Evolutionary conservation across 2,329 filamentous ascomycete genomes (phyloP).

Genomic region (Penicillium decumbens): DNA sequence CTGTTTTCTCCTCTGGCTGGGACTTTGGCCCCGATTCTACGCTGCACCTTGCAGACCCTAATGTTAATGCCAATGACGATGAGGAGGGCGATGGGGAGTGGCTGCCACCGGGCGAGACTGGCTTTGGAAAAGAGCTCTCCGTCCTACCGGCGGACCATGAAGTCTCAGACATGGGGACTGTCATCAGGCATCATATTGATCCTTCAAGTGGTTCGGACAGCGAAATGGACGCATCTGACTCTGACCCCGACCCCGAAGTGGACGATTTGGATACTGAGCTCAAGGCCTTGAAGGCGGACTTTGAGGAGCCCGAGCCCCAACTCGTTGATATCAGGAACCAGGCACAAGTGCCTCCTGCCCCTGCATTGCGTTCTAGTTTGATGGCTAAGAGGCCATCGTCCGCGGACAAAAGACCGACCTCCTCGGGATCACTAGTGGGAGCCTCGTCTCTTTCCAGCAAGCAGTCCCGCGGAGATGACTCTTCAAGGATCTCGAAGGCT

Average conservation of each 20-base stretch:
- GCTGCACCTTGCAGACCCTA: not conserved
- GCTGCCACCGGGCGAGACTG: conserved; percentile 24
- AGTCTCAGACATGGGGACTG: conserved; percentile 33
- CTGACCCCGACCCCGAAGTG: conserved; percentile 29
- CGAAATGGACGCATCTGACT: conserved; percentile 21
- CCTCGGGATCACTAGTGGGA: conserved; percentile 14
- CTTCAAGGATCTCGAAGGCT: conserved; percentile 29
- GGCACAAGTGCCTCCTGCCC: conserved; percentile 4
- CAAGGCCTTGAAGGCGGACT: conserved; percentile 43
- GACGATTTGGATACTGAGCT: conserved; percentile 45
- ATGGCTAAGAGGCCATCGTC: conserved; percentile 19
- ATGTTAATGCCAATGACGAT: conserved; percentile 8
- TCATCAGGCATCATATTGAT: conserved; percentile 33
- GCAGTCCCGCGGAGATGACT: conserved; percentile 18
- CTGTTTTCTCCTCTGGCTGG: conserved; percentile 28
- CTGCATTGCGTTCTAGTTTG: conserved; percentile 16
- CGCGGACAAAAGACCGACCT: conserved; percentile 4
- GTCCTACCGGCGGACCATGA: conserved; percentile 24
- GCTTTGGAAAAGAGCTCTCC: conserved; percentile 27
- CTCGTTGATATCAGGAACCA: conserved; percentile 19
- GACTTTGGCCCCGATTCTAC: conserved; percentile 16
- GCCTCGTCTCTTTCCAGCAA: conserved; percentile 21
- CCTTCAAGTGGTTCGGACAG: conserved; percentile 30
- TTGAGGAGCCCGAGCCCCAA: conserved; percentile 25
- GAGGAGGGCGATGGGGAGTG: conserved; percentile 33